Base-by-base conservation (phyloP, 2,329 filamentous ascomycete species). In the Cladophialophora psammophila region DNA sequence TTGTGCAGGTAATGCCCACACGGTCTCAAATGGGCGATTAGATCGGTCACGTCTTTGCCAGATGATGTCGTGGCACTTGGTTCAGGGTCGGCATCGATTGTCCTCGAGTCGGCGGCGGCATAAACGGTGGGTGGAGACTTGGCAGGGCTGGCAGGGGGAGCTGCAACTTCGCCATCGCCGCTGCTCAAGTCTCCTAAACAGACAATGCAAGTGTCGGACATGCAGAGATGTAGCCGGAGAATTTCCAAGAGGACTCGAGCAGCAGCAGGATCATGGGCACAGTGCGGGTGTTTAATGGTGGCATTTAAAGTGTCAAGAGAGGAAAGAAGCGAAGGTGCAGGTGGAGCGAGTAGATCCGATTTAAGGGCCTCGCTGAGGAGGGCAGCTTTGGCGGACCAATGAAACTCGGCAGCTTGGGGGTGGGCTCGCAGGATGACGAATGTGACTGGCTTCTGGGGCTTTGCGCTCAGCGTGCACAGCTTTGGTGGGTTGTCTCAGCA, bases 1-100 rank as follows among this genome's bases (percentile, higher is more conserved):
- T 99, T 90, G 81, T 99, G 95, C 73, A 99, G 85, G 73, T 94
- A 87, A 83, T 99, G 96, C 66, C 92, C 91, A 80, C 95, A 99
- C 55, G 93, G 90, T 67, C 89, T 77, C 34, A 90, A 76, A 75
- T 88, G 87, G 66, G 87, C 88, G 74, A 90, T 85, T 69, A 82
- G 74, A 52, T 71, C 71, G 20, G 64, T 53, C 45, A 69, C 63
- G 71, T 77, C 76, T 71, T 72, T 71, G 53, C 73, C 72, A 58
- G 34, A 42, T n/a, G 35, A 15, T 35, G 63, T 63, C 34, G 69
- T 61, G 69, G 68, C 73, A 65, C 72, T 71, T 69, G 72, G 75
- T 72, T 64, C 69, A 61, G 75, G 71, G 69, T 74, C 65, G 69
- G 69, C 66, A 74, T 75, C 69, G 72, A 74, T 31, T 15, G 26